Evolutionary conservation across 352 stramenopile species (phyloP).

Genomic region (Globisporangium ultimum): DNA sequence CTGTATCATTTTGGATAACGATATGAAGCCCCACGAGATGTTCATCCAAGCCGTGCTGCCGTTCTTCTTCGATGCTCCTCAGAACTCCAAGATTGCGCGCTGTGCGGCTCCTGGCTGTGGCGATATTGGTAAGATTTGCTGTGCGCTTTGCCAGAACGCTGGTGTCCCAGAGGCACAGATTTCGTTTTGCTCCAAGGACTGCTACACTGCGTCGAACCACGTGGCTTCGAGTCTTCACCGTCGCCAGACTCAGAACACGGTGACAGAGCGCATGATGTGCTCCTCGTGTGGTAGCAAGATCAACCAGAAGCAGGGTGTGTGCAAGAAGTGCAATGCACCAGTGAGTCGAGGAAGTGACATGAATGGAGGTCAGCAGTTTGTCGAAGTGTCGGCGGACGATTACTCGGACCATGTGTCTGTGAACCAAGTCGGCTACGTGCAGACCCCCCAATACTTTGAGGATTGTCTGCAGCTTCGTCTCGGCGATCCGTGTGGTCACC

Average conservation of each 20-base stretch:
- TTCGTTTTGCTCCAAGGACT: conserved; percentile 80
- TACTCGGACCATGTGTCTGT: conserved; percentile 71
- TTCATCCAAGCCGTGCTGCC: conserved; percentile 67
- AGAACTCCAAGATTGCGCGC: conserved; percentile 64
- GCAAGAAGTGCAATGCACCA: conserved; percentile 43
- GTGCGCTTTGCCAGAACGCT: conserved; percentile 56
- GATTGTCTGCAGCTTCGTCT: conserved; percentile 67
- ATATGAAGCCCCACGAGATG: conserved; percentile 82
- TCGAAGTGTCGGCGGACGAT: conserved; percentile 48
- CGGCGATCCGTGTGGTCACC: conserved; percentile 62
- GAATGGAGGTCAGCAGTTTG: conserved; percentile 29
- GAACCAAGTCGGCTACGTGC: conserved; percentile 73
- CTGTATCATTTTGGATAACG: conserved; percentile 77
- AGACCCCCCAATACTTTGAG: conserved; percentile 49
- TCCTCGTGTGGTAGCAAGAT: conserved; percentile 60
- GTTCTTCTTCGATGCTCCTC: conserved; percentile 67
- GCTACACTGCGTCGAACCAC: conserved; percentile 68
- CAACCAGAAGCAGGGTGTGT: conserved; percentile 62
- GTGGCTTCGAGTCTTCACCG: conserved; percentile 61
- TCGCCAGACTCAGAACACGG: conserved; percentile 66
- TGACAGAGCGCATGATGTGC: conserved; percentile 61
- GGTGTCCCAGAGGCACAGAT: conserved; percentile 62
- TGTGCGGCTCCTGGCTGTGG: conserved; percentile 58
- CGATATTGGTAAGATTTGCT: conserved; percentile 76
- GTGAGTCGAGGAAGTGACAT: conserved; percentile 8